These are phyloP conservation scores for Phallus indusiatus DNA, from an alignment of 768 basidiomycete genomes.

Conservation along the genomic window DNA sequence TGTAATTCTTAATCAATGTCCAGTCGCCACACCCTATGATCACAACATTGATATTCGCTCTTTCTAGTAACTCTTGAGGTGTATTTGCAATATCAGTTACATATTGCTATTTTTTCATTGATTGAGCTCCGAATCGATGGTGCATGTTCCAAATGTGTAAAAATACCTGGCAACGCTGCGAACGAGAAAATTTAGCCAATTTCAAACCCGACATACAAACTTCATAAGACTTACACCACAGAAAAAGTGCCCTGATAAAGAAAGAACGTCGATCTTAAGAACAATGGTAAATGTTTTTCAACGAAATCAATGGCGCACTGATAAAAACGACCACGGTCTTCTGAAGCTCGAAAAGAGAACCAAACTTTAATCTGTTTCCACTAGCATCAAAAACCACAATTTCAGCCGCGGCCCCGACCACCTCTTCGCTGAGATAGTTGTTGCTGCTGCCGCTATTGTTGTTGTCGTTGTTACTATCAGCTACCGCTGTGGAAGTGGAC, in stretches of 20 bases:
- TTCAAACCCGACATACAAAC: not conserved
- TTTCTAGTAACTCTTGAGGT: conserved; percentile 29
- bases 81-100: conserved; percentile 37
- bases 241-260: conserved; percentile 47
- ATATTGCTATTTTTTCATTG: conserved; percentile 31
- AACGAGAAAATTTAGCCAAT: not conserved
- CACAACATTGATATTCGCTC: conserved; percentile 32
- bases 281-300: not conserved
- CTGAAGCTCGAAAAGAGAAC: conserved; percentile 37
- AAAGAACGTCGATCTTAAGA: not conserved
- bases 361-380: conserved; percentile 43
- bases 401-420: conserved; percentile 27
- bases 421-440: not conserved
- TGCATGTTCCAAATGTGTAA: not conserved
- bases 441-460: no score
- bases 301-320: conserved; percentile 26
- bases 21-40: conserved; percentile 57
- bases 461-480: no score
- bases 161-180: conserved; percentile 37
- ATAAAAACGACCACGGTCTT: conserved; percentile 58
- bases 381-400: conserved; percentile 34
- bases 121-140: not conserved
- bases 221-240: conserved; percentile 42
- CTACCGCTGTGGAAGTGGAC: not conserved
- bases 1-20: conserved; percentile 39